Conservation (phyloP, 352 stramenopile genomes). For the Blastocystis sp. region DNA sequence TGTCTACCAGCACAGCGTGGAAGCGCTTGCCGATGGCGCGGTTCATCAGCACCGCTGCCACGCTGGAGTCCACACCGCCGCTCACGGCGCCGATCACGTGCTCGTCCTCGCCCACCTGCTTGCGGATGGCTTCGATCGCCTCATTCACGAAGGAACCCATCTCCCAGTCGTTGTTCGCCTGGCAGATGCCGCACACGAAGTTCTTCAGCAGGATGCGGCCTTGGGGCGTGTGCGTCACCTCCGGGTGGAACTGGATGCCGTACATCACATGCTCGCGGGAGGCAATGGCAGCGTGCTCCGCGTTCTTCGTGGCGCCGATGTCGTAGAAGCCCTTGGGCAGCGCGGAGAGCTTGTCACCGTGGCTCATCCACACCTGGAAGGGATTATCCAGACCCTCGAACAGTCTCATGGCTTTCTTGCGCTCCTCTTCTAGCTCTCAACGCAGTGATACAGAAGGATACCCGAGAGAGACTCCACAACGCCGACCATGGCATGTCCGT, state of each 20-base stretch:
- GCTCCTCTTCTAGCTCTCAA: slow-evolving; percentile 15
- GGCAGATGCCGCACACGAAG: slow-evolving; percentile 92
- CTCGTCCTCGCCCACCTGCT: slow-evolving; percentile 85
- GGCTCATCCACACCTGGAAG: slow-evolving; percentile 99
- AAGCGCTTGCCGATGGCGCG: slow-evolving; percentile 92
- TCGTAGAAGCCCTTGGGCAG: slow-evolving; percentile 84
- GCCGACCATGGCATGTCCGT: slow-evolving; percentile 90
- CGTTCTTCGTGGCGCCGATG: slow-evolving; percentile 68
- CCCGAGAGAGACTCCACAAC: slow-evolving; percentile 10
- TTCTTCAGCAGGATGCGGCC: slow-evolving; percentile 92
- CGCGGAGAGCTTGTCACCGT: slow-evolving; percentile 93
- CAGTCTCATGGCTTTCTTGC: slow-evolving; percentile 74
- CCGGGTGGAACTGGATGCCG: slow-evolving; percentile 93
- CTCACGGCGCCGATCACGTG: slow-evolving; percentile 97
- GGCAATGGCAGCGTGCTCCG: slow-evolving; percentile 87
- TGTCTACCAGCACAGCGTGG: slow-evolving; percentile 99
- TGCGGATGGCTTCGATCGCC: slow-evolving; percentile 80
- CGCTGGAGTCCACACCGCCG: slow-evolving; percentile 96
- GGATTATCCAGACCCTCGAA: slow-evolving; percentile 85
- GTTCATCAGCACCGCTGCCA: slow-evolving; percentile 93
- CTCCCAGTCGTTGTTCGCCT: slow-evolving; percentile 87
- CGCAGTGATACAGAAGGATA: neutral
- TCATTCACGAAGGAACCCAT: slow-evolving; percentile 92
- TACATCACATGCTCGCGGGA: slow-evolving; percentile 20
- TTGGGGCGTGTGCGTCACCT: slow-evolving; percentile 91